Evolutionary conservation across 805 yeast species (phyloP).

Genomic region (Middelhovenomyces tepae): DNA sequence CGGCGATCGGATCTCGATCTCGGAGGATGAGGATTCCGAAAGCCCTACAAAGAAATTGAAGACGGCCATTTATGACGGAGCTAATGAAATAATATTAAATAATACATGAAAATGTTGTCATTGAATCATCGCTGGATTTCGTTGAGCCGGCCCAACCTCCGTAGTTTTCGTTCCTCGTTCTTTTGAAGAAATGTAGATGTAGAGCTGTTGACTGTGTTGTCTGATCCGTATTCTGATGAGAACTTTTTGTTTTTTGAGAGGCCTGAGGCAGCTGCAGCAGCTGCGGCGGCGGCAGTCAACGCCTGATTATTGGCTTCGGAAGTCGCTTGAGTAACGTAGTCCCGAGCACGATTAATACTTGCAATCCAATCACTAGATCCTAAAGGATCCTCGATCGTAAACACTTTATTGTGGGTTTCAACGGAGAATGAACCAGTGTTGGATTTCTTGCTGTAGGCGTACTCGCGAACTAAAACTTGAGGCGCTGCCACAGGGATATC

Average conservation of each 20-base stretch:
- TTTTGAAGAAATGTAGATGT: conserved; percentile 15
- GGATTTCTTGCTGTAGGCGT: conserved; percentile 21
- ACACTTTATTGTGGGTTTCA: conserved; percentile 26
- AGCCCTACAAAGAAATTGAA: too few relatives aligned
- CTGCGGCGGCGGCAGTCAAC: conserved; percentile 4
- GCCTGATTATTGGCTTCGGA: not conserved
- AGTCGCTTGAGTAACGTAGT: conserved; percentile 21
- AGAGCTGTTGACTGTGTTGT: conserved; percentile 1
- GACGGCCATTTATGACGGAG: too few relatives aligned
- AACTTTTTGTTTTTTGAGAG: not conserved
- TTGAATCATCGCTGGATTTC: too few relatives aligned
- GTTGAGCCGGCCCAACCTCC: too few relatives aligned
- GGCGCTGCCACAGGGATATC: conserved; percentile 29
- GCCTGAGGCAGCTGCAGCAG: conserved; percentile 6
- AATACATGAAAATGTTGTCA: too few relatives aligned
- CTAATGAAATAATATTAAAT: too few relatives aligned
- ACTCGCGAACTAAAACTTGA: conserved; percentile 25
- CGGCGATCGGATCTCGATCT: too few relatives aligned
- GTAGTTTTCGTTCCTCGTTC: conserved; percentile 13
- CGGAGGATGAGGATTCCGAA: too few relatives aligned
- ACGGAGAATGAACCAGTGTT: conserved; percentile 23
- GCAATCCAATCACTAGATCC: conserved; percentile 27
- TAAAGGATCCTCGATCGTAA: conserved; percentile 26
- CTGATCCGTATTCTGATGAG: not conserved
- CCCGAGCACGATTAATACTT: conserved; percentile 23